Conservation (phyloP, 208 protist genomes). For the Leptomonas seymouri region DNA sequence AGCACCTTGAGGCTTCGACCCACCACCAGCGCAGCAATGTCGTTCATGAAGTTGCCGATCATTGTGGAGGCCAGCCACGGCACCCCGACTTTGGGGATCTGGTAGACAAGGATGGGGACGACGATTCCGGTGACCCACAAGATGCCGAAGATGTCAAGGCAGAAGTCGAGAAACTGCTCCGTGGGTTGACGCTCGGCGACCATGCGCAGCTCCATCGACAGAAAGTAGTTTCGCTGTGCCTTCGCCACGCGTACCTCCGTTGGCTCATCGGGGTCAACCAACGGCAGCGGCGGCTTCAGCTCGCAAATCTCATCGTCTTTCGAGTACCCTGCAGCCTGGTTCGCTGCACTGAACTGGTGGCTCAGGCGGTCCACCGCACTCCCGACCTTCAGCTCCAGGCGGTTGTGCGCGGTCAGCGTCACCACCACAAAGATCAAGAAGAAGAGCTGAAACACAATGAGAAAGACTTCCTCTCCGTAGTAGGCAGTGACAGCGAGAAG, state of each 20-base stretch:
- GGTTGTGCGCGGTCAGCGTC: conserved; percentile 61
- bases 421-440: conserved; percentile 61
- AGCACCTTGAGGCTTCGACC: conserved; percentile 42
- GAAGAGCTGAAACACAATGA: conserved; percentile 52
- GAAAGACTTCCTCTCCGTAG: conserved; percentile 34
- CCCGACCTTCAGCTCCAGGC: conserved; percentile 42
- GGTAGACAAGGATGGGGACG: conserved; percentile 60
- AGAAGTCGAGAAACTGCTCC: conserved; percentile 81
- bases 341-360: conserved; percentile 11
- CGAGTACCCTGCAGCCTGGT: not conserved
- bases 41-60: conserved; percentile 79
- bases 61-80: conserved; percentile 60
- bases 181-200: conserved; percentile 61
- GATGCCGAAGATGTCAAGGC: conserved; percentile 85
- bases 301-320: conserved; percentile 1
- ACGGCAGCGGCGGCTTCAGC: conserved; percentile 3
- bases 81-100: conserved; percentile 48
- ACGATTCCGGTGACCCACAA: conserved; percentile 72
- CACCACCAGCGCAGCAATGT: conserved; percentile 77
- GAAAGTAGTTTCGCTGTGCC: conserved; percentile 55
- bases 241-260: conserved; percentile 24
- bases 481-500: conserved; percentile 53
- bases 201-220: conserved; percentile 56
- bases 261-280: conserved; percentile 3
- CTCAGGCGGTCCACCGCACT: conserved; percentile 33